Evolutionary conservation across 2,329 filamentous ascomycete genomes (phyloP).

Genomic region (Clonostachys rhizophaga): DNA sequence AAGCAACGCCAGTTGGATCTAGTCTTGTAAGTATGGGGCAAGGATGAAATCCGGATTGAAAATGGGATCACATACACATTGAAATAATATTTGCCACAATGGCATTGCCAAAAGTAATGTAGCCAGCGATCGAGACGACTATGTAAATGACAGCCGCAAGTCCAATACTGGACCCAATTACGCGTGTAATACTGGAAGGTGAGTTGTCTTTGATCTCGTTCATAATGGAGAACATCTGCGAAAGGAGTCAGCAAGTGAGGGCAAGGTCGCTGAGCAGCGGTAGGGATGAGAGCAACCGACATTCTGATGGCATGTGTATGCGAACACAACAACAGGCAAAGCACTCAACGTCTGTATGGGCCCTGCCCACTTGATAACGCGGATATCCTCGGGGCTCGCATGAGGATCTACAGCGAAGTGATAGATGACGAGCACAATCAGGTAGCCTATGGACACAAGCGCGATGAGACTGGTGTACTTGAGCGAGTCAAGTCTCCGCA

Average conservation of each 20-base stretch:
- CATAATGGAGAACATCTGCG: conserved; percentile 94
- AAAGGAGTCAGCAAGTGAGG: conserved; percentile 15
- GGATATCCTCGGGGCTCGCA: conserved; percentile 68
- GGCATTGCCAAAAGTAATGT: conserved; percentile 88
- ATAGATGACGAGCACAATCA: conserved; percentile 88
- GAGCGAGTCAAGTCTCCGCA: conserved; percentile 86
- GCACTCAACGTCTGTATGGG: conserved; percentile 75
- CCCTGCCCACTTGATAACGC: conserved; percentile 74
- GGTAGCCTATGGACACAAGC: conserved; percentile 86
- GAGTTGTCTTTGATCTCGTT: conserved; percentile 91
- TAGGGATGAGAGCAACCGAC: conserved; percentile 39
- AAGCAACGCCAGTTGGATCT: conserved; percentile 53
- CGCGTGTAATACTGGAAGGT: conserved; percentile 66
- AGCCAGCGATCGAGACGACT: conserved; percentile 89
- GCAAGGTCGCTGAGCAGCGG: neutral
- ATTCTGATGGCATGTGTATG: conserved; percentile 99
- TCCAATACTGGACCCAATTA: conserved; percentile 81
- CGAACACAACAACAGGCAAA: conserved; percentile 94
- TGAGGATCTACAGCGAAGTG: conserved; percentile 82
- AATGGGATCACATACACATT: conserved; percentile 61
- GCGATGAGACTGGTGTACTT: conserved; percentile 96
- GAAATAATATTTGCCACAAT: conserved; percentile 90
- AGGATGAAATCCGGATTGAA: neutral
- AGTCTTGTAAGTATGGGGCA: neutral
- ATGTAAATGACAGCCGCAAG: conserved; percentile 84